Evolutionary conservation across 352 stramenopile species (phyloP), one percentile per base, ranked within the genome.

Genomic region (Pythium plurisporium): DNA sequence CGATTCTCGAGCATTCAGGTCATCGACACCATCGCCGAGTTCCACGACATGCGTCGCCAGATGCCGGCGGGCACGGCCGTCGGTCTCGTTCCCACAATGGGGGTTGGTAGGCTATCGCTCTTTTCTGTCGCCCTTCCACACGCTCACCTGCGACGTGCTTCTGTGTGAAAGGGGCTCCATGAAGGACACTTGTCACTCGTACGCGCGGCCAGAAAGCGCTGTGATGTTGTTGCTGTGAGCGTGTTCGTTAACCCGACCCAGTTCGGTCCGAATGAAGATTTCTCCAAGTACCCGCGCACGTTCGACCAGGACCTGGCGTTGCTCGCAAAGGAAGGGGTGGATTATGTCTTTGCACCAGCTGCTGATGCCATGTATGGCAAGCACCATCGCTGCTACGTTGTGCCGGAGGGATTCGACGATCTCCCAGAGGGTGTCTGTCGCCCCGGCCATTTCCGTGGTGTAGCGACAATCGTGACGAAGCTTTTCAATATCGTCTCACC

Each of bases 191-290:
- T 98, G 62, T 88, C 82, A 43, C 75, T 98, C 23, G 85, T 97
- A 34, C 72, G 84, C 45, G 72, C 94, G 60, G 95, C 96, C 30
- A 81, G 84, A 42, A 55, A 65, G 25, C 66, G 96, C 44, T 99
- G 97, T 68, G 95, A 99, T 73, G 70, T 98, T 20, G 89, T 98
- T 2, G 81, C 98, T 9, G 88, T 84, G 20, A 98, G 91, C 34
- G 92, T 99, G 36, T 99, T 99, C 71, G 97, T 99, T 14, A 99
- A 99, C 72, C 97, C 97, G 34, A 95, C 94, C 30, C 97, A 99
- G 73, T 99, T 99, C 78, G 96, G 88, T 12, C 90, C 95, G 12
- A 91, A 94, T 45, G 97, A 99, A 72, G 97, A 99, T 76, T 97
- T 98, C 59, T 94, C 96, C 71, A 97, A 96, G 66, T 99, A 99